These are phyloP conservation scores for Fraxinus albicans DNA, from an alignment of 305 asterid species.

Conservation along the genomic window DNA sequence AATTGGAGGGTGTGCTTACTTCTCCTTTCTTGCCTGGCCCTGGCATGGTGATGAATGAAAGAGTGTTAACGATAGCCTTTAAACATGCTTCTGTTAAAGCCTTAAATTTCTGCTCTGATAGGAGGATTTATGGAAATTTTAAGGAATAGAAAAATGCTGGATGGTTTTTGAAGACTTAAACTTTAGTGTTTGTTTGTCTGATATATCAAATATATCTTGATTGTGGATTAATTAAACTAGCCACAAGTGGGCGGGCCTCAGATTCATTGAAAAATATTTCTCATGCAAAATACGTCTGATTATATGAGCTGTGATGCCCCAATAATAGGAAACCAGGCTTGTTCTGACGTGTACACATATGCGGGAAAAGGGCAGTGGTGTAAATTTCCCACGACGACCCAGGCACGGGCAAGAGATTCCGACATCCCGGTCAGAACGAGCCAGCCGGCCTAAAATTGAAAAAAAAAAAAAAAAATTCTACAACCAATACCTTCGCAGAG, in stretches of 20 bases:
- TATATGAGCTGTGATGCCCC: slow-evolving; percentile 23
- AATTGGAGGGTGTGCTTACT: slow-evolving; percentile 26
- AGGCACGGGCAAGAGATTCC: not conserved
- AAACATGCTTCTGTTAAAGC: not conserved
- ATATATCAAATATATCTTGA: slow-evolving; percentile 13
- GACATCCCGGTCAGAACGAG: not conserved
- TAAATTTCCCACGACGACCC: not conserved
- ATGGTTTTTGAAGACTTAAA: slow-evolving; percentile 19
- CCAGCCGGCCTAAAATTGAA: not conserved
- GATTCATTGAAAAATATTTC: slow-evolving; percentile 6
- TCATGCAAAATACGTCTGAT: slow-evolving; percentile 11
- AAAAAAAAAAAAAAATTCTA: not conserved
- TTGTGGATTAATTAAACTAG: not conserved
- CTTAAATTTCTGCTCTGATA: not conserved
- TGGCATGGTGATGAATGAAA: slow-evolving; percentile 27
- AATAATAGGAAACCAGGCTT: slow-evolving; percentile 19
- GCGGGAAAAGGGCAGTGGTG: not conserved
- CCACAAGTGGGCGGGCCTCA: slow-evolving; percentile 20
- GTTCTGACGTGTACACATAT: not conserved
- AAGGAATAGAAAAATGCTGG: slow-evolving; percentile 8
- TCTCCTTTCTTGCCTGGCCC: slow-evolving; percentile 30
- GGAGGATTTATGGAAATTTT: slow-evolving; percentile 29
- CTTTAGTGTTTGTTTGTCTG: slow-evolving; percentile 31
- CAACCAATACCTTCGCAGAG: not conserved
- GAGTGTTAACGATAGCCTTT: not conserved